Evolutionary conservation across 148 eudicot genomes (phyloP), one percentile per base, ranked within the genome.

Genomic region (Nepenthes gracilis): DNA sequence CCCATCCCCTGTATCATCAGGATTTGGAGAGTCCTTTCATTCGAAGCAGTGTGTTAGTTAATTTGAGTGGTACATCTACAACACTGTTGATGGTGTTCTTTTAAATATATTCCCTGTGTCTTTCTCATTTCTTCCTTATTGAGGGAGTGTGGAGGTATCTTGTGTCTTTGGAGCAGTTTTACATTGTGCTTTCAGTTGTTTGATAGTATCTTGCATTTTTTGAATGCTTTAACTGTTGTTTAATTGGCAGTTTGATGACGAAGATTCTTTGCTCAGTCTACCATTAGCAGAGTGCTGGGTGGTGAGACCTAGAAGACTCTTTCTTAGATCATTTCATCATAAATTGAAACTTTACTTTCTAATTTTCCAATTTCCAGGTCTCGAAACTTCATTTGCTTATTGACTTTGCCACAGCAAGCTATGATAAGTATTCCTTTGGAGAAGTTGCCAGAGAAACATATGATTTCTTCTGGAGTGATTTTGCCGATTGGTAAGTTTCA

Each of bases 391-490:
- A 94, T 71, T 68, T 78, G 65, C 90, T 94, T 48, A 77, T 93
- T 59, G 99, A 93, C 64, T 65, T 56, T 12, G 99, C 83, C 68
- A 89, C 99, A 12, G 47, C 80, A 34, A 93, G 92, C 74, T 93
- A 93, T 66, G 99, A 93, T 74, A 93, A 84, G 73, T 84, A 66
- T 70, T 89, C 77, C 82, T 86, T 93, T 75, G 96, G 96, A 65
- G 99, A 93, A 72, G 89, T 89, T 78, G 99, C 87, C 49, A 76
- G 99, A 64, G 99, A 93, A 70, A 72, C 87, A 52, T 94, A 94
- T 69, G 93, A 86, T 75, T 89, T 94, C 81, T 89, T 94, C 65
- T 89, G 97, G 99, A 80, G 86, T 45, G 99, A 93, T 78, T 93
- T 88, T 80, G 99, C 99, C 64, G 99, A 93, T 65, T 93, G 99